Percentiles rank a stretch among this genome's conserved stretches.
phyloP scores from a whole-genome alignment of 176 grass and related monocot genomes.

The Zoysia japonica region DNA sequence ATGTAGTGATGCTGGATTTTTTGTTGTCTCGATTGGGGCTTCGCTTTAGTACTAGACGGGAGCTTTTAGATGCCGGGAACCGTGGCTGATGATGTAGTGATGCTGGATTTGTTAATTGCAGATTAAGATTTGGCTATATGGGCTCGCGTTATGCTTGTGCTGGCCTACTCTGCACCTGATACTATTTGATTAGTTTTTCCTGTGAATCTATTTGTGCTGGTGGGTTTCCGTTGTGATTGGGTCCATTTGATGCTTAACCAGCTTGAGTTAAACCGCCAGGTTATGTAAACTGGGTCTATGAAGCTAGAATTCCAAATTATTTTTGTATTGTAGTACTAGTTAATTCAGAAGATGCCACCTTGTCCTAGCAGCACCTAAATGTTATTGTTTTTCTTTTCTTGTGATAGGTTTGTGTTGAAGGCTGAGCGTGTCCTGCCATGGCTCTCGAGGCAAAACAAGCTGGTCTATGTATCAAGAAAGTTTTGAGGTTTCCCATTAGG shows the following conservation, averaged over 20 bases:
- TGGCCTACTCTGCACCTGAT: neutral
- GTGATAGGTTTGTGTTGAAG: slow-evolving; percentile 47
- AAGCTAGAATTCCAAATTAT: neutral
- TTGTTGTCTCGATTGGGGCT: neutral
- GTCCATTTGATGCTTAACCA: neutral
- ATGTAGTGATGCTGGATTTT: slow-evolving; percentile 4
- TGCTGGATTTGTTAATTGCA: slow-evolving; percentile 10
- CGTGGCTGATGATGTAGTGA: neutral
- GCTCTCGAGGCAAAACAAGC: slow-evolving; percentile 47
- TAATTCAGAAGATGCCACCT: neutral
- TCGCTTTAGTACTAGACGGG: neutral
- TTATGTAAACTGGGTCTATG: neutral
- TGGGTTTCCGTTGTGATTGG: neutral
- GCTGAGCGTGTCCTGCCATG: slow-evolving; percentile 41
- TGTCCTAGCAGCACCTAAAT: slow-evolving; percentile 4
- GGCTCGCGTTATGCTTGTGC: neutral
- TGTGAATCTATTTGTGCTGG: slow-evolving; percentile 5
- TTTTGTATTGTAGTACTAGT: neutral
- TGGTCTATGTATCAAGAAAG: slow-evolving; percentile 48
- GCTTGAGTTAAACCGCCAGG: neutral
- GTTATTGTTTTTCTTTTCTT: slow-evolving; percentile 22
- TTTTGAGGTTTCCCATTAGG: slow-evolving; percentile 59
- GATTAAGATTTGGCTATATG: neutral
- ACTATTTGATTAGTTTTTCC: slow-evolving; percentile 2
- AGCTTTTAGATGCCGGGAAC: neutral